A percentile compares a stretch with the other conserved stretches of the same genome.
Conservation (phyloP, 768 basidiomycete genomes). For the Russula brevipes region DNA sequence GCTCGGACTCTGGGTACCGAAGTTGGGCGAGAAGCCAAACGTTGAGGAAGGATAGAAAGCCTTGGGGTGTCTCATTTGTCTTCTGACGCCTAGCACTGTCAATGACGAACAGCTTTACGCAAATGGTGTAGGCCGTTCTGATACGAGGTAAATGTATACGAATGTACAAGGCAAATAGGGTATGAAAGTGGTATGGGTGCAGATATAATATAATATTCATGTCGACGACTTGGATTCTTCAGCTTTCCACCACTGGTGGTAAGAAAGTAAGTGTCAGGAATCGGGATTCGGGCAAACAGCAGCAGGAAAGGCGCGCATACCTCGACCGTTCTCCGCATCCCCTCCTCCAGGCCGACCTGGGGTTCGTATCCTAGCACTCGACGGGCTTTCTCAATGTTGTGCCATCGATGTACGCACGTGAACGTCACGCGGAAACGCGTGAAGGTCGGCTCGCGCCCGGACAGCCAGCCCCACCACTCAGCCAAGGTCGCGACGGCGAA, state of each 20-base stretch:
- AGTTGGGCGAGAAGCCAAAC: too few species aligned
- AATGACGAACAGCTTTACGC: too few species aligned
- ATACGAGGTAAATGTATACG: background rate
- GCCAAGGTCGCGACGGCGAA: slow-evolving; percentile 63
- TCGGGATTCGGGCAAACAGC: background rate
- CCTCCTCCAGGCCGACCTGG: slow-evolving; percentile 81
- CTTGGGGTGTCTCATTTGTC: too few species aligned
- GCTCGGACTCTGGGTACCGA: too few species aligned
- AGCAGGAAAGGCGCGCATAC: slow-evolving; percentile 41
- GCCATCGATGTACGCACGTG: slow-evolving; percentile 74
- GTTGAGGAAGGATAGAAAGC: too few species aligned
- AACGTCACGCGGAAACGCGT: slow-evolving; percentile 81
- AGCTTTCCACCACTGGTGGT: slow-evolving; percentile 24
- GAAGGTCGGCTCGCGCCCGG: slow-evolving; percentile 78
- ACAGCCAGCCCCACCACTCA: slow-evolving; percentile 68
- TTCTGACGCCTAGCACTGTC: too few species aligned
- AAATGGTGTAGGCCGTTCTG: too few species aligned
- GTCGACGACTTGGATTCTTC: slow-evolving; percentile 22
- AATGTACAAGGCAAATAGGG: background rate
- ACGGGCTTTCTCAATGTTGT: slow-evolving; percentile 92
- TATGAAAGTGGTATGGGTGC: background rate
- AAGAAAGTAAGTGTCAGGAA: background rate
- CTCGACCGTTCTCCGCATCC: slow-evolving; percentile 70
- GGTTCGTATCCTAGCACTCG: slow-evolving; percentile 93
- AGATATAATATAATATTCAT: slow-evolving; percentile 3